Base-by-base conservation (phyloP, 352 stramenopile genomes). In the Pythium folliculosum region DNA sequence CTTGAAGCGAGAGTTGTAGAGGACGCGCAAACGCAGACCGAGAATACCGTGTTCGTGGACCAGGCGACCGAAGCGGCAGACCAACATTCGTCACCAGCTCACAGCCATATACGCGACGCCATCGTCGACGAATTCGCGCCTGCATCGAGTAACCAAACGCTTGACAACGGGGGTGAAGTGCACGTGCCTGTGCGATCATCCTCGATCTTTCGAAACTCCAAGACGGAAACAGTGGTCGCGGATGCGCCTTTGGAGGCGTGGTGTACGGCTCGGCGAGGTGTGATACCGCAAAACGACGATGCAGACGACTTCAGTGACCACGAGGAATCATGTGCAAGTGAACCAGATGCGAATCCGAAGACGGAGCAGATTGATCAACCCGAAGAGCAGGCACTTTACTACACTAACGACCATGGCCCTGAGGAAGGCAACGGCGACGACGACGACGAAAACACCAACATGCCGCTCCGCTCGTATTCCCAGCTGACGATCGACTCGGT, bases 401-500 rank as follows among this genome's bases (percentile, higher is more conserved):
- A 70, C 10, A 50, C 61, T 10, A 37, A 71, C 1, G 32, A 56
- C 6, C 19, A 58, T 13, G 10, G 4, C 37, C 37, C 3, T 7
- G 37, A 43, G 37, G 16, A 22, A 40, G 5, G 6, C 47, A 14
- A 25, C 59, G 40, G 57, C 19, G 8, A 49, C 23, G 44, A 22
- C 3, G 51, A 45, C 5, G 32, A 40, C 5, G 32, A 55, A 19
- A 25, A 49, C 27, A 35, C 62, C 12, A 44, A 59, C 0, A 45
- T 70, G 17, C 53, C 50, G 1, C 43, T 55, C 22, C 53, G 37
- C 6, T 70, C 61, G 6, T 90, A 90, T 56, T 62, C 67, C 17
- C 54, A 80, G 0, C 72, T 91, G 4, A 76, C 67, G 1, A 38
- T 80, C 14, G 77, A 87, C 22, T 64, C 81, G 21, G 52, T 86